Base-by-base conservation (phyloP, 176 grass and related monocot genomes). In the Triticum dicoccoides region DNA sequence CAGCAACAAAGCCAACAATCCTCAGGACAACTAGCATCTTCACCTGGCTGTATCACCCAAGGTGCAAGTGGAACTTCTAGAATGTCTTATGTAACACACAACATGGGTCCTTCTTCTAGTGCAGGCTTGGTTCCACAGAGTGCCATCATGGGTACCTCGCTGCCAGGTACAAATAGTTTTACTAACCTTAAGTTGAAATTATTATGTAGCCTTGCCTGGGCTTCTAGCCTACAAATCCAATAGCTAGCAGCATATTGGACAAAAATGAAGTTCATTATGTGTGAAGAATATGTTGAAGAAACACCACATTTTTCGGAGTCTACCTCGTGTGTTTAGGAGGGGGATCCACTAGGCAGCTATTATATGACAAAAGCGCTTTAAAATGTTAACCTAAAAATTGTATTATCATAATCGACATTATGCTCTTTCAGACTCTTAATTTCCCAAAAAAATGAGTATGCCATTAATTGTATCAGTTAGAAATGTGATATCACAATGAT, bases 31-130 rank as follows among this genome's bases (percentile, higher is more conserved):
- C 82, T 85, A 51, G 88, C 93, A 78, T 87, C 91, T 88, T 93
- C 93, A n/a, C 93, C 91, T n/a, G 52, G 82, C 15, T 85, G 76
- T 81, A 95, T 98, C 65, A 61, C 86, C 4, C 91, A 95, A 35
- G 89, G 82, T 35, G 42, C 75, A 11, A 83, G 80, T 81, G 91
- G 63, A 84, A 95, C 78, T 86, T 80, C 86, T 79, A 73, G 70
- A 65, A 82, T 87, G 18, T 39, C 93, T 80, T 86, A 85, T 80
- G 74, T 37, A 83, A 85, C 90, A 71, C 91, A 95, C 69, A 95
- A 69, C 77, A 90, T 80, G 64, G 59, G 51, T 13, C 63, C 83
- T 85, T 41, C 82, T 5, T 80, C 78, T 81, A 85, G 81, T 73
- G 61, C 79, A 74, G 80, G 83, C 70, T 86, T 93, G 82, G 73